Base-by-base conservation (phyloP, 179 eudicot genomes). In the Vitellaria paradoxa region DNA sequence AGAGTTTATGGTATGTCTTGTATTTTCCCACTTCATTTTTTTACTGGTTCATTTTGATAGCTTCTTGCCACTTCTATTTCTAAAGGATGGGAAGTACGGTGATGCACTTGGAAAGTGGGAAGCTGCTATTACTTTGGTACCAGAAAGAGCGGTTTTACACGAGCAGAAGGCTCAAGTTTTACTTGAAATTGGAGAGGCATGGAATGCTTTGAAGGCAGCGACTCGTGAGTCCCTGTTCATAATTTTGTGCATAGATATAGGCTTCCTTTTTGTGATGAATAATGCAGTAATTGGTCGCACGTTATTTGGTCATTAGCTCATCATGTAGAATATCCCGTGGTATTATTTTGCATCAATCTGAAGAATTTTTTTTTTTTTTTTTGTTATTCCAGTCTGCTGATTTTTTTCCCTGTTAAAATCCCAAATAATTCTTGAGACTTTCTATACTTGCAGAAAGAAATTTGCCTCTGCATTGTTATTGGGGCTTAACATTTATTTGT, bases 101-200 rank as follows among this genome's bases (percentile, higher is more conserved):
- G 94, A 91, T 85, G 97, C 97, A 40, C 96, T 93, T 85, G 96
- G 90, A 47, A 93, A 88, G 77, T 93, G 97, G 97, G 97, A 93
- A 85, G 79, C 91, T 74, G 96, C 97, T 61, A 86, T 93, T 67
- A 91, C 84, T 21, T 84, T 93, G 86, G 81, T 72, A 87, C 96
- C 97, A 45, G 86, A 86, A 63, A 86, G 84, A 63, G 93, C 96
- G 13, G 73, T 85, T 70, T 68, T 93, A 68, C 97, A 93, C 70
- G 97, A 93, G 74, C 97, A 93, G 78, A 93, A 93, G 85, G 94
- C 97, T 83, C 97, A 93, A 85, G 84, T 93, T 67, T 82, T 93
- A 72, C 96, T 93, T 76, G 97, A 93, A 81, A 72, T 91, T 72
- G 97, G 94, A 80, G 96, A 93, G 71, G 84, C 96, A 30, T 93